These are phyloP conservation scores for Rhodomyrtus psidioides DNA, from an alignment of 441 rosid genomes.

Conservation along the genomic window DNA sequence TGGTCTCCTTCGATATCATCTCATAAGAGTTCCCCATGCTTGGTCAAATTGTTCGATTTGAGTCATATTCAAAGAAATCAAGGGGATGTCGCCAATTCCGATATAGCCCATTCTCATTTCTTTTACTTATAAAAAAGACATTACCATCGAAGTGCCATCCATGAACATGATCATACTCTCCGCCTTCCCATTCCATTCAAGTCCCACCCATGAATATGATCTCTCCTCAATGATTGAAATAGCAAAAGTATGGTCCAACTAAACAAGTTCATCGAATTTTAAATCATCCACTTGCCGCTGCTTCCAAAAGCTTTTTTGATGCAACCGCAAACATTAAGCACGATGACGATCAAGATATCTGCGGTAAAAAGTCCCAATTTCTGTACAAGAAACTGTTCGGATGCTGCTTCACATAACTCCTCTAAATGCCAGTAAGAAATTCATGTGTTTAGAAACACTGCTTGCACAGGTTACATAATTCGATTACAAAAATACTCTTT, in stretches of 20 bases:
- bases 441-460: not conserved
- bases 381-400: not conserved
- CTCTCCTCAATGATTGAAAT: not conserved
- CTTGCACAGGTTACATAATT: not conserved
- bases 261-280: not conserved
- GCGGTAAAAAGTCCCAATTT: not conserved
- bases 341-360: not conserved
- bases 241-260: not conserved
- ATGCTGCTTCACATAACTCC: not conserved
- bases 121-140: not conserved
- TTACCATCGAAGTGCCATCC: not conserved
- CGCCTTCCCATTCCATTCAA: not conserved
- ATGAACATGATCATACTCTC: not conserved
- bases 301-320: not conserved
- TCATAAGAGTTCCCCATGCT: not conserved
- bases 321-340: not conserved
- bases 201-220: not conserved
- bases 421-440: not conserved
- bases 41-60: not conserved
- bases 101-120: not conserved
- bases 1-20: not conserved
- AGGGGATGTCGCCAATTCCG: not conserved
- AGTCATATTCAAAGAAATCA: not conserved
- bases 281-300: not conserved
- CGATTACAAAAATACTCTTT: not conserved